A percentile compares a stretch with the other conserved stretches of the same genome.
phyloP scores from a whole-genome alignment of 257 asterid genomes.

The Primulina tabacum region DNA sequence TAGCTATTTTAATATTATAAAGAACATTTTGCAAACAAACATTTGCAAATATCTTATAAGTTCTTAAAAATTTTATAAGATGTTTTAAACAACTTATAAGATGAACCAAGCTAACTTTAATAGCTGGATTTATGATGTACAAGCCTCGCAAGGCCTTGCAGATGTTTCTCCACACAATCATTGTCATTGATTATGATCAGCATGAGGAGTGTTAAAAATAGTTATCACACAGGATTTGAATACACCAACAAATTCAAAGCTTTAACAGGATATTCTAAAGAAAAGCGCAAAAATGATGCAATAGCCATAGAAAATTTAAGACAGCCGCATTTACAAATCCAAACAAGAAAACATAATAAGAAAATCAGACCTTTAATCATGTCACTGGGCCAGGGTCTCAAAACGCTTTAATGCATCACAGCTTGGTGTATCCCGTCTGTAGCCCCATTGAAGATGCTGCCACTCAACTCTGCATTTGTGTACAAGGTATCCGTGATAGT shows the following conservation, averaged over 20 bases:
- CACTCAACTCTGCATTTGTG: slow-evolving; percentile 76
- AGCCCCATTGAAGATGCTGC: slow-evolving; percentile 86
- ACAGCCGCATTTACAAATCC: slow-evolving; percentile 8
- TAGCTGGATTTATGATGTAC: background rate
- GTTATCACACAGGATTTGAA: slow-evolving; percentile 9
- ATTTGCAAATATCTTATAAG: background rate
- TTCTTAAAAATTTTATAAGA: background rate
- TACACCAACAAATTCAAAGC: background rate
- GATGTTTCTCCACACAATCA: background rate
- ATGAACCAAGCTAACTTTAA: background rate
- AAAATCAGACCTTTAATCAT: slow-evolving; percentile 34
- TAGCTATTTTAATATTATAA: background rate
- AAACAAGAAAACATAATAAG: slow-evolving; percentile 8
- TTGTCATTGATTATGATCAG: background rate
- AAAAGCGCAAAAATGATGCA: background rate
- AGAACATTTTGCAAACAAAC: background rate
- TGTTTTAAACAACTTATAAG: background rate
- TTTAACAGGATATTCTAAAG: background rate
- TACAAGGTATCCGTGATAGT: slow-evolving; percentile 53
- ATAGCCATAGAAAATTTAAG: slow-evolving; percentile 12
- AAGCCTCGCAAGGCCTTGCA: background rate
- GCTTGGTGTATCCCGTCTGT: slow-evolving; percentile 64
- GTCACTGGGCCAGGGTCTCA: slow-evolving; percentile 49
- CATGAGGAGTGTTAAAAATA: background rate
- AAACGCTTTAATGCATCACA: slow-evolving; percentile 83